Evolutionary conservation across 306 rosid species (phyloP), one percentile per base, ranked within the genome.

Genomic region (Coriaria nepalensis): DNA sequence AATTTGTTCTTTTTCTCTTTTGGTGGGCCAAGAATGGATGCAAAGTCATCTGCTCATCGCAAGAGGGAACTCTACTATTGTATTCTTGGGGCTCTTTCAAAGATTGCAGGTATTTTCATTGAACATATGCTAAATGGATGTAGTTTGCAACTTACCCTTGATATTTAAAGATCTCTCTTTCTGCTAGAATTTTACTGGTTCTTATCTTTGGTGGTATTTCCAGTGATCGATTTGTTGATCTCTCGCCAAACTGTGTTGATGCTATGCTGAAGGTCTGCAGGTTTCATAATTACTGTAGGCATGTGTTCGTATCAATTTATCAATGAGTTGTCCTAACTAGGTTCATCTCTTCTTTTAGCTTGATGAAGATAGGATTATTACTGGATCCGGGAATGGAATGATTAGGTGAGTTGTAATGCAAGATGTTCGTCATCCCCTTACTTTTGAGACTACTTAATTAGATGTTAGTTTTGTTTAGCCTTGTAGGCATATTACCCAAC

Each of bases 41-140:
- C 53, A 88, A 83, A 73, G 80, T 88, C 59, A 73, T 88, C 47
- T 88, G 96, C 15, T 92, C 86, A 57, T 72, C 96, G 52, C 95
- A 88, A 67, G 62, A 61, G 64, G 96, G 93, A 64, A 65, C 63
- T 52, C 49, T 88, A 8, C 64, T 88, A 15, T 61, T 88, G 53
- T 88, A 88, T 64, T 80, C 96, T 6, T 88, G 95, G 94, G 96
- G 93, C 43, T 78, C 52, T 77, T 81, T 83, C 81, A 75, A 76
- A 75, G 94, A 88, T 64, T 81, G 94, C 69, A 88, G 96, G 96
- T 88, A 60, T 46, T 6, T 35, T 33, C 14, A 36, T 65, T 34
- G 55, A 58, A 44, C 8, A 20, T 52, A 32, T 49, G 46, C 41
- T 2, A 9, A 10, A 44, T 12, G 15, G 11, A 35, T 66, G 52